Percentiles rank a stretch among this genome's conserved stretches.
Conservation (phyloP, 306 rosid species). For the Inga oerstediana region DNA sequence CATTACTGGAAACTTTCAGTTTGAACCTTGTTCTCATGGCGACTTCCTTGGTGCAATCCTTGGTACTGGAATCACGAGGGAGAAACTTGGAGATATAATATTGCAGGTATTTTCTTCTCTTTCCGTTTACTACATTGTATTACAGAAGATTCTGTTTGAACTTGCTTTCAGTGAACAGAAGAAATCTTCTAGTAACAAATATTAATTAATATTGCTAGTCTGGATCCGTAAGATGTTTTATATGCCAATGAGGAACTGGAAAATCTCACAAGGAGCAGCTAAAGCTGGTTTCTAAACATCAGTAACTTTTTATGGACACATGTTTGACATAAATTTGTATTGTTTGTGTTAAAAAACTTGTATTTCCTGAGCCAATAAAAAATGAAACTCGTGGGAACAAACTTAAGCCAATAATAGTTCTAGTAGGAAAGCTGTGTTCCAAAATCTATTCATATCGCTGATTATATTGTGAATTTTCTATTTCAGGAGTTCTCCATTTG, state of each 20-base stretch:
- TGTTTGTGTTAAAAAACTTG: neutral
- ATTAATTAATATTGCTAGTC: conserved; percentile 1
- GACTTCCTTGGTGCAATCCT: conserved; percentile 92
- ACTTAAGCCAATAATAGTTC: neutral
- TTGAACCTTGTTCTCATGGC: conserved; percentile 84
- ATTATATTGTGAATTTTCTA: neutral
- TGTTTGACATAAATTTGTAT: conserved; percentile 1
- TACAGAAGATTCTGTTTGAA: conserved; percentile 17
- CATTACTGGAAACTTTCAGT: conserved; percentile 79
- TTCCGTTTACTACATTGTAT: neutral
- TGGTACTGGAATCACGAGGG: conserved; percentile 83
- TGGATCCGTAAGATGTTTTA: conserved; percentile 1
- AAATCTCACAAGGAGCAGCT: neutral
- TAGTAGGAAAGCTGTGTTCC: too few species aligned
- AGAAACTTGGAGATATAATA: conserved; percentile 85
- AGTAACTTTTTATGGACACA: neutral
- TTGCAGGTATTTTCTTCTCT: conserved; percentile 60
- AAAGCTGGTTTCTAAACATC: conserved; percentile 14
- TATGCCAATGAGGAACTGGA: conserved; percentile 14
- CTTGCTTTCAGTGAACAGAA: neutral
- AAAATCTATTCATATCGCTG: neutral
- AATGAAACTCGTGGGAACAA: neutral
- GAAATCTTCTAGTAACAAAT: neutral
- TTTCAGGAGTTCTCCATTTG: neutral
- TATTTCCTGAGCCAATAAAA: conserved; percentile 5